Evolutionary conservation across 2,329 filamentous ascomycete species (phyloP).

Genomic region (Cladorrhinum sp.): DNA sequence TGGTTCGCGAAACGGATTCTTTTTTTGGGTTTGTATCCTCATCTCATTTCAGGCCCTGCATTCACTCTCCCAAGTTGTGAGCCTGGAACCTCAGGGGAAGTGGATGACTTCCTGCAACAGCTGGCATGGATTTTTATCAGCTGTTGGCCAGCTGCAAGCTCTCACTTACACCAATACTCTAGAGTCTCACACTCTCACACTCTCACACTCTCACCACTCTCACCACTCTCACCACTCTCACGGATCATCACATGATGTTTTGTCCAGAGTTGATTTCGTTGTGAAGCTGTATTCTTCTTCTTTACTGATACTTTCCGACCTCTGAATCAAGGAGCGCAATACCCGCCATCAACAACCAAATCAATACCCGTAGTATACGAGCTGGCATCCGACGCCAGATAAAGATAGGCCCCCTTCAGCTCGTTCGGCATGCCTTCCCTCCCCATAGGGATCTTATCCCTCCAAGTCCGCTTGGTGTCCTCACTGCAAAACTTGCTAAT

Average conservation of each 20-base stretch:
- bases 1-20: neutral
- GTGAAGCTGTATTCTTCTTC: neutral
- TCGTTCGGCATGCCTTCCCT: conserved; percentile 68
- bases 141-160: neutral
- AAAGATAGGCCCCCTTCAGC: conserved; percentile 79
- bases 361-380: conserved; percentile 77
- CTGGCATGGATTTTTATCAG: neutral
- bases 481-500: conserved; percentile 62
- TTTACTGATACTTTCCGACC: neutral
- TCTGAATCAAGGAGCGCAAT: conserved; percentile 48
- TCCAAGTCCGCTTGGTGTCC: conserved; percentile 71
- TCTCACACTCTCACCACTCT: too few relatives aligned
- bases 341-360: conserved; percentile 74
- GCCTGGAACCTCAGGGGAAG: neutral
- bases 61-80: neutral
- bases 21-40: neutral
- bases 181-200: too few relatives aligned
- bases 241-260: too few relatives aligned
- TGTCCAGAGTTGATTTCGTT: too few relatives aligned
- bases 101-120: neutral
- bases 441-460: conserved; percentile 77
- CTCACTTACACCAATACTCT: neutral
- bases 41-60: neutral
- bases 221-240: too few relatives aligned
- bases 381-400: conserved; percentile 77